These are phyloP conservation scores for Sodiomyces alkalinus DNA, from an alignment of 2,329 filamentous ascomycete genomes.

Conservation along the genomic window DNA sequence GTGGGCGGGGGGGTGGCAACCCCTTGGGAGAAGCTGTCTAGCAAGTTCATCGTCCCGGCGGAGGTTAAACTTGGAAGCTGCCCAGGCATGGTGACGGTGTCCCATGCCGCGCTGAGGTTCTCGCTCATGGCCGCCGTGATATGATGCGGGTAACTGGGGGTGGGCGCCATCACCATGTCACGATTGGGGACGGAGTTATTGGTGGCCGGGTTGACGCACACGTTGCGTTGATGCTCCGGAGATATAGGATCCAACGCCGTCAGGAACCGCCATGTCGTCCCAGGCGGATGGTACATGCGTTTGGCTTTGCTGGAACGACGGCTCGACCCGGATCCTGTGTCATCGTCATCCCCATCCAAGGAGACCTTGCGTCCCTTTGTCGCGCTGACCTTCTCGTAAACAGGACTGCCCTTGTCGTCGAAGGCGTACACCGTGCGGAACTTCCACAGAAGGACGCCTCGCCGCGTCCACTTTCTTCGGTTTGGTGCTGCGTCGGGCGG, in stretches of 20 bases:
- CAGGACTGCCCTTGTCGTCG: slow-evolving; percentile 29
- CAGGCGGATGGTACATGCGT: slow-evolving; percentile 30
- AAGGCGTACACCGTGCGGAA: slow-evolving; percentile 36
- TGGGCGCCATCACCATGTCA: slow-evolving; percentile 38
- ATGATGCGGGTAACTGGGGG: slow-evolving; percentile 27
- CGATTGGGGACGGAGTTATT: slow-evolving; percentile 10
- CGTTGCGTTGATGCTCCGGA: slow-evolving; percentile 38
- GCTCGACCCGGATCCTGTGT: slow-evolving; percentile 10
- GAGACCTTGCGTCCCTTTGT: slow-evolving; percentile 6
- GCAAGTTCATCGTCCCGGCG: slow-evolving; percentile 21
- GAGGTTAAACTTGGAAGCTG: slow-evolving; percentile 19
- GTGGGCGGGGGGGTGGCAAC: slow-evolving; percentile 42
- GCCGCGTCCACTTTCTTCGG: slow-evolving; percentile 33
- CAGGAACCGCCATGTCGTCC: slow-evolving; percentile 46
- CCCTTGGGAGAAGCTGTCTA: slow-evolving; percentile 35
- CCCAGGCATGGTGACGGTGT: slow-evolving; percentile 17
- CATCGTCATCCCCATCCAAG: slow-evolving; percentile 11
- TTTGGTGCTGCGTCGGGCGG: slow-evolving; percentile 22
- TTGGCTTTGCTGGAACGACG: slow-evolving; percentile 5
- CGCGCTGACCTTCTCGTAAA: slow-evolving; percentile 16
- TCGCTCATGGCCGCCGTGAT: slow-evolving; percentile 41
- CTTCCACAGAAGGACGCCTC: slow-evolving; percentile 47
- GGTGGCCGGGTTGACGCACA: slow-evolving; percentile 11
- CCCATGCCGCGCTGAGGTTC: slow-evolving; percentile 35
- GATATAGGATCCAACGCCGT: slow-evolving; percentile 44